These are phyloP conservation scores for Lagenaria siceraria DNA, from an alignment of 306 rosid genomes.

Conservation along the genomic window DNA sequence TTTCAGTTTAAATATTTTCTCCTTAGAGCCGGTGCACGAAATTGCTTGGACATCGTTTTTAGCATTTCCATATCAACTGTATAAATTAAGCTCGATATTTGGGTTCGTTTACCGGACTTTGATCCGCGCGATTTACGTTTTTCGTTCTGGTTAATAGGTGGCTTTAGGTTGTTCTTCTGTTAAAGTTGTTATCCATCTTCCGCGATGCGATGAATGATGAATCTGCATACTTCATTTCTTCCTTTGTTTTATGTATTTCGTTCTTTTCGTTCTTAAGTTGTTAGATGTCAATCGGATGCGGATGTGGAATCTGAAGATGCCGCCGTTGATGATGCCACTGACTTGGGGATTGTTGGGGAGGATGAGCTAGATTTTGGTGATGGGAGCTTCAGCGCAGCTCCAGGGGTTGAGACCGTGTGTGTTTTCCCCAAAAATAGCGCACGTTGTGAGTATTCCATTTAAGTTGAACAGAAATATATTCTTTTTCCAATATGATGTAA, in stretches of 20 bases:
- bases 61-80: not conserved
- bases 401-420: slow-evolving; percentile 59
- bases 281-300: slow-evolving; percentile 51
- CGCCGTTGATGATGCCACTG: slow-evolving; percentile 46
- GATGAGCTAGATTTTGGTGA: slow-evolving; percentile 64
- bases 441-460: slow-evolving; percentile 29
- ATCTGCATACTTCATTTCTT: not conserved
- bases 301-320: slow-evolving; percentile 34
- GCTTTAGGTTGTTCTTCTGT: not conserved
- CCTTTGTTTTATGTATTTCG: not conserved
- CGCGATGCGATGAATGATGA: not conserved
- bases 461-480: not conserved
- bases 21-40: not conserved
- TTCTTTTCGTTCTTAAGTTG: slow-evolving; percentile 35
- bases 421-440: slow-evolving; percentile 72
- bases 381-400: slow-evolving; percentile 49
- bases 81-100: not conserved
- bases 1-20: too few species aligned
- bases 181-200: not conserved
- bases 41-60: not conserved
- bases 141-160: not conserved
- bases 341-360: slow-evolving; percentile 67
- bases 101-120: not conserved
- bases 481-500: not conserved
- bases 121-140: not conserved